Conservation (phyloP, 2,329 filamentous ascomycete species). For the Fusarium goolgardi region DNA sequence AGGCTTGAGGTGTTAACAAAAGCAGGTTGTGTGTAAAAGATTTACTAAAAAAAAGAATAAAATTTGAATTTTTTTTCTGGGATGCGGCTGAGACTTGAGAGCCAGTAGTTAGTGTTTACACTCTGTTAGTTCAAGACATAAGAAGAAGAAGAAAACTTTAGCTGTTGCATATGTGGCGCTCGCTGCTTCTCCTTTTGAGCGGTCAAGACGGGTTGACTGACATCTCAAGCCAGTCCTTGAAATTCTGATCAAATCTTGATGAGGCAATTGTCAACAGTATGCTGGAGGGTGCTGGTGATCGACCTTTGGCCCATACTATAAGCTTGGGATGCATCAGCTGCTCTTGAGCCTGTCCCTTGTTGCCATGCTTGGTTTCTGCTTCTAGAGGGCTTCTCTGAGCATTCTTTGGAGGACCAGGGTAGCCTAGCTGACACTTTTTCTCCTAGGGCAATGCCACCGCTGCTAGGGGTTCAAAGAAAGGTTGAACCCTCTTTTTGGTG, state of each 20-base stretch:
- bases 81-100: neutral
- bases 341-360: slow-evolving; percentile 13
- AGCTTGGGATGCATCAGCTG: slow-evolving; percentile 10
- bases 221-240: neutral
- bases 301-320: slow-evolving; percentile 23
- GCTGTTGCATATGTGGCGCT: neutral
- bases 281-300: slow-evolving; percentile 8
- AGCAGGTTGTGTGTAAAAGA: neutral
- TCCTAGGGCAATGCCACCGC: slow-evolving; percentile 21
- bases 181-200: neutral
- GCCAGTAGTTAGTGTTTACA: neutral
- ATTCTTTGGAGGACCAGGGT: slow-evolving; percentile 29
- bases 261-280: neutral
- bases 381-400: slow-evolving; percentile 35
- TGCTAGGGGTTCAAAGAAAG: neutral
- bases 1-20: neutral
- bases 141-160: neutral
- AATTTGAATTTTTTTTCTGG: neutral
- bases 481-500: neutral
- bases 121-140: neutral
- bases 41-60: neutral
- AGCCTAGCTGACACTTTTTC: slow-evolving; percentile 10
- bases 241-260: neutral
- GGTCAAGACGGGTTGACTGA: neutral
- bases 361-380: slow-evolving; percentile 21